Percentiles rank a stretch among this genome's conserved stretches.
These are phyloP conservation scores for Orbilia brochopaga DNA, from an alignment of 2,329 filamentous ascomycete genomes.

Conservation along the genomic window DNA sequence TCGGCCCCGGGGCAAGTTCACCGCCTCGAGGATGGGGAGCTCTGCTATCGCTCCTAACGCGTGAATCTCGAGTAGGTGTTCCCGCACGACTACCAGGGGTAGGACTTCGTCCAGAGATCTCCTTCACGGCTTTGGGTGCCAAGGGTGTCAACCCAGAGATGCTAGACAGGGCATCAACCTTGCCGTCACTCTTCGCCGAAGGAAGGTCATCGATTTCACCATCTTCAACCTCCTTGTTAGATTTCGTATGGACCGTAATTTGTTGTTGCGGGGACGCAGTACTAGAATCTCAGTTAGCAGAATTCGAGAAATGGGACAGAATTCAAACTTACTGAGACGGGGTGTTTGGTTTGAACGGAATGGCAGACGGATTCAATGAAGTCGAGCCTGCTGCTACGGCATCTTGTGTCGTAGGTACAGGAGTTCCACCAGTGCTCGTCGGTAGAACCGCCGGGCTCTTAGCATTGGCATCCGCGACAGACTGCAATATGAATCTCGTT, in stretches of 20 bases:
- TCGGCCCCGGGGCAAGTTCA: constrained; percentile 23
- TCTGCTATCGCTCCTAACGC: constrained; percentile 40
- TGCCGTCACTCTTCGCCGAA: constrained; percentile 38
- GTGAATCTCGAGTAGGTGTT: constrained; percentile 35
- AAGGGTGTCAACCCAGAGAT: constrained; percentile 32
- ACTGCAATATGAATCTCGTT: constrained; percentile 27
- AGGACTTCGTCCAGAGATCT: constrained; percentile 37
- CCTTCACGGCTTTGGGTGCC: constrained; percentile 29
- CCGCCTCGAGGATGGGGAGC: constrained; percentile 27
- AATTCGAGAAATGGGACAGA: neutral
- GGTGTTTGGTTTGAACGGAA: constrained; percentile 27
- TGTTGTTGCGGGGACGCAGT: constrained; percentile 35
- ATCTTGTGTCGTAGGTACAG: constrained; percentile 40
- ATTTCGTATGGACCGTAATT: constrained; percentile 52
- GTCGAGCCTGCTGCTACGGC: neutral
- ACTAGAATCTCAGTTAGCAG: constrained; percentile 17
- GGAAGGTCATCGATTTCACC: constrained; percentile 54
- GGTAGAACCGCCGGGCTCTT: constrained; percentile 32
- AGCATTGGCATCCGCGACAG: constrained; percentile 47
- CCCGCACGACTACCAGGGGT: constrained; percentile 32
- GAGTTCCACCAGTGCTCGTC: constrained; percentile 43
- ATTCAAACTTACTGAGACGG: constrained; percentile 44
- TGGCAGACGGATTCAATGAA: constrained; percentile 20
- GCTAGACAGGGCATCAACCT: constrained; percentile 24
- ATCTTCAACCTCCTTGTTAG: constrained; percentile 54